Evolutionary conservation across 2,329 filamentous ascomycete species (phyloP), one percentile per base, ranked within the genome.

Genomic region (Talaromyces sp.): DNA sequence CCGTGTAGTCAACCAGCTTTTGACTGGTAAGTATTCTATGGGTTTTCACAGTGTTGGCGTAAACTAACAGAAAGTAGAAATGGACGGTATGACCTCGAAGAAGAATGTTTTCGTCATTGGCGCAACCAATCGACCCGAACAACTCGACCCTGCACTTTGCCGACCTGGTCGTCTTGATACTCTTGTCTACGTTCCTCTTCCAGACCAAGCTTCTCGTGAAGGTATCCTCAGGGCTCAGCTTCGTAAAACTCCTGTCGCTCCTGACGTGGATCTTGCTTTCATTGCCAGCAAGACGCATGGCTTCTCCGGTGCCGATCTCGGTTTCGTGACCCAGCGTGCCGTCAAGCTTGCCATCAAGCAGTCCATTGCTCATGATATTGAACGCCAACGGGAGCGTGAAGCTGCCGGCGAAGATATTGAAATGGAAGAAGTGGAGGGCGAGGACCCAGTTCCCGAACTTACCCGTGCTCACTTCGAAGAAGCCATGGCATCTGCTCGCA

Each of bases 51-150:
- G 2, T n/a, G 4, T 39, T 45, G 22, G 39, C 27, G 37, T 59
- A n/a, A 54, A 50, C 60, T 65, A 66, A 72, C 83, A 88, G 80
- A 1, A 25, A 68, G 50, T 70, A 90, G 92, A 98, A 87, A 97
- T 98, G 94, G 94, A 98, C 72, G 94, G 94, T 74, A 98, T 98
- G 94, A 98, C 94, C 54, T 97, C 94, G 45, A 99, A 99, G 91
- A 99, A 99, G 91, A 99, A 99, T 79, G 95, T 99, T 70, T 99
- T 99, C 82, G 95, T 99, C 70, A 99, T 99, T 73, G 95, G 95
- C 79, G 95, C 95, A 54, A 99, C 95, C 81, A 99, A 99, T 85
- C 88, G 95, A 84, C 95, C 95, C 50, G 95, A 99, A 84, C 95
- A 98, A 84, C 91, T 99, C 67, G 95, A 99, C 80, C 95, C 95